Conservation (phyloP, 805 yeast species). For the Saccharomycopsis olivae region DNA sequence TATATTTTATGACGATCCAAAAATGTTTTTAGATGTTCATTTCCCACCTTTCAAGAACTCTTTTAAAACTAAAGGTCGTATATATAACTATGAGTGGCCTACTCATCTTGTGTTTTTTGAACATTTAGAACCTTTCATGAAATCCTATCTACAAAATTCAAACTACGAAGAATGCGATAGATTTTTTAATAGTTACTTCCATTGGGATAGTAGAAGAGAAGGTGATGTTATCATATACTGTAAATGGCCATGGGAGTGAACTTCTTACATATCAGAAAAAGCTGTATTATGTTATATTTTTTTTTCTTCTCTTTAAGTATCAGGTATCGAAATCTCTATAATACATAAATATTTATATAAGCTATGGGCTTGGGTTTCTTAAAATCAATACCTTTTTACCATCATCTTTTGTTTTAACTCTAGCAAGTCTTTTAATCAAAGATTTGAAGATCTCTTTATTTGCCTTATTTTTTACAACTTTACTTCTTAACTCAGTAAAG, state of each 20-base stretch:
- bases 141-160: slow-evolving; percentile 29
- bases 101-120: slow-evolving; percentile 64
- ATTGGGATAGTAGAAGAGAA: slow-evolving; percentile 73
- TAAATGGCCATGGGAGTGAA: slow-evolving; percentile 28
- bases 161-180: slow-evolving; percentile 39
- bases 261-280: too few relatives aligned
- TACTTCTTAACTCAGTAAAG: slow-evolving; percentile 47
- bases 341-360: too few relatives aligned
- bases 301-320: background rate
- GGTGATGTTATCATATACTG: slow-evolving; percentile 71
- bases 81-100: slow-evolving; percentile 50
- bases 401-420: slow-evolving; percentile 29
- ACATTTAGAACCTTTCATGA: slow-evolving; percentile 39
- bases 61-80: slow-evolving; percentile 21
- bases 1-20: slow-evolving; percentile 59
- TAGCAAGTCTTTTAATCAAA: slow-evolving; percentile 47
- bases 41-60: slow-evolving; percentile 33
- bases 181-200: slow-evolving; percentile 69
- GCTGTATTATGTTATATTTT: background rate
- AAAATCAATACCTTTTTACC: slow-evolving; percentile 23
- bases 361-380: slow-evolving; percentile 3
- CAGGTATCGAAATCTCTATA: too few relatives aligned
- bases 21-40: slow-evolving; percentile 39
- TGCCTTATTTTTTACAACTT: slow-evolving; percentile 52
- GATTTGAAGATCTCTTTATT: slow-evolving; percentile 51